A percentile compares a stretch with the other conserved stretches of the same genome.
These are phyloP conservation scores for Diaporthe sp. DNA, from an alignment of 2,329 filamentous ascomycete genomes.

Conservation along the genomic window DNA sequence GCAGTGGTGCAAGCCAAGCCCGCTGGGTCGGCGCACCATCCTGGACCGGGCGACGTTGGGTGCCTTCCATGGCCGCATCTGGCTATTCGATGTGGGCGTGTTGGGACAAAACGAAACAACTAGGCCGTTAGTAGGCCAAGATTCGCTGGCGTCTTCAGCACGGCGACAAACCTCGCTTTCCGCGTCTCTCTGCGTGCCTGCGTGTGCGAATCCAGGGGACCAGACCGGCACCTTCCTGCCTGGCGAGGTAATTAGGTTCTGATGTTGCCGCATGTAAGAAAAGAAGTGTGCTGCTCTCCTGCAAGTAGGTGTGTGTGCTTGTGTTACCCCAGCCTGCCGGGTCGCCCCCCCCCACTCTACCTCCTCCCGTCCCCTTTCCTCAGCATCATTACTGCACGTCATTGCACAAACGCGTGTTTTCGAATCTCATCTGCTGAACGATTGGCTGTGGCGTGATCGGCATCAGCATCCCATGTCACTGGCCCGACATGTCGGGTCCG, in stretches of 20 bases:
- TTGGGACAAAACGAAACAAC: not conserved
- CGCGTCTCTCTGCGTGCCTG: not conserved
- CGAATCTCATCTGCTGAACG: not conserved
- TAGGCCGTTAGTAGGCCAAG: not conserved
- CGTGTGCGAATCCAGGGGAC: not conserved
- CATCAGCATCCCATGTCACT: not conserved
- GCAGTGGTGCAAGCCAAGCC: conserved; percentile 12
- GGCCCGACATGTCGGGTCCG: conserved; percentile 15
- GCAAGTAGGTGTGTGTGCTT: not conserved
- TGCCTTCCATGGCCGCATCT: conserved; percentile 4
- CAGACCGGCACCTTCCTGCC: not conserved
- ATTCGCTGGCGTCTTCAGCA: not conserved
- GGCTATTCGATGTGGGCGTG: conserved; percentile 13
- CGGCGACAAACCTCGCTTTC: not conserved
- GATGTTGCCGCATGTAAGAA: not conserved
- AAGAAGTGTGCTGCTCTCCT: not conserved
- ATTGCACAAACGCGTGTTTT: not conserved
- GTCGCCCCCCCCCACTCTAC: not conserved
- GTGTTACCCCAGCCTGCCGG: not conserved
- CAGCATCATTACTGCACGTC: conserved; percentile 23
- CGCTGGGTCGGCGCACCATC: not conserved
- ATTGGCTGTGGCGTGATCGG: conserved; percentile 17
- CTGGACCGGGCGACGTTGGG: not conserved
- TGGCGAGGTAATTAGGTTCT: not conserved
- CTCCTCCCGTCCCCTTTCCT: not conserved